A percentile compares a stretch with the other conserved stretches of the same genome.
These are phyloP conservation scores for Metschnikowia aberdeeniae DNA, from an alignment of 805 yeast genomes.

Conservation along the genomic window DNA sequence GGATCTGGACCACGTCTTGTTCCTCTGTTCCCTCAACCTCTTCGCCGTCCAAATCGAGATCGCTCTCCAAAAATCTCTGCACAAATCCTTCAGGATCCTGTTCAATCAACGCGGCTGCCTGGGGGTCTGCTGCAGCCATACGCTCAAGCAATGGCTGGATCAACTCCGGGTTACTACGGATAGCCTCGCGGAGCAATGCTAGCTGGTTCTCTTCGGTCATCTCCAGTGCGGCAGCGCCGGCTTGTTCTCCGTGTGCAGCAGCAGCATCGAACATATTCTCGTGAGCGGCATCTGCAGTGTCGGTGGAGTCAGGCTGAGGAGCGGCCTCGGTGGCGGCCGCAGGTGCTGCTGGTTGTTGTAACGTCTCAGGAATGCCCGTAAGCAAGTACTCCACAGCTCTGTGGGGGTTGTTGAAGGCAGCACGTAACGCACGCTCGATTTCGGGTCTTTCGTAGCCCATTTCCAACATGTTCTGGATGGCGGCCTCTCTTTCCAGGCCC, in stretches of 20 bases:
- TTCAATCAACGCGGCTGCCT: slow-evolving; percentile 73
- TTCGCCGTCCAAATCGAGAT: slow-evolving; percentile 35
- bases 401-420: slow-evolving; percentile 96
- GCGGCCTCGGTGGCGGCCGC: slow-evolving; percentile 18
- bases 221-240: slow-evolving; percentile 21
- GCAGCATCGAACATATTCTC: slow-evolving; percentile 56
- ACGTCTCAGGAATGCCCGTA: slow-evolving; percentile 78
- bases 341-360: slow-evolving; percentile 34
- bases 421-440: slow-evolving; percentile 86
- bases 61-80: slow-evolving; percentile 63
- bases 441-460: slow-evolving; percentile 92
- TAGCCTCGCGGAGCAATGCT: slow-evolving; percentile 63
- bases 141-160: slow-evolving; percentile 81
- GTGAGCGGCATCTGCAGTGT: slow-evolving; percentile 15
- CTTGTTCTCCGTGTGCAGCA: slow-evolving; percentile 28
- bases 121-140: slow-evolving; percentile 77
- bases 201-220: slow-evolving; percentile 46
- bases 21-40: slow-evolving; percentile 34
- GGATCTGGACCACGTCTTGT: slow-evolving; percentile 44
- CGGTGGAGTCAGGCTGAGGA: slow-evolving; percentile 16
- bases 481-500: slow-evolving; percentile 74
- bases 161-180: slow-evolving; percentile 84
- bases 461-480: slow-evolving; percentile 80
- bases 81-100: slow-evolving; percentile 87
- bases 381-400: slow-evolving; percentile 94